These are phyloP conservation scores for Artemisia annua DNA, from an alignment of 129 eudicot species.

Conservation along the genomic window DNA sequence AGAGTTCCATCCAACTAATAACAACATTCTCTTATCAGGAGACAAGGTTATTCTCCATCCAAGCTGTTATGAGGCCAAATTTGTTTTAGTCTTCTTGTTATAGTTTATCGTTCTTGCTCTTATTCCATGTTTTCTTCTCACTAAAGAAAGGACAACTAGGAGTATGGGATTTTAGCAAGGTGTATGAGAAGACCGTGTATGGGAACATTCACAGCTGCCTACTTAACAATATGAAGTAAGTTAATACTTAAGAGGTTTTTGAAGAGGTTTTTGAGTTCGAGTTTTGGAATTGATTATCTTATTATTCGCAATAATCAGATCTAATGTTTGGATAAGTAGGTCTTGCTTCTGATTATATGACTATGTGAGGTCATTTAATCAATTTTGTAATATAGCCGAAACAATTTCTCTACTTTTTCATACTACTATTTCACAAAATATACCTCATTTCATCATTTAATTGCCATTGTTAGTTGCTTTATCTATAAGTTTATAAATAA, in stretches of 20 bases:
- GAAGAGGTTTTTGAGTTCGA: not conserved
- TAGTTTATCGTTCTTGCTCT: conserved; percentile 1
- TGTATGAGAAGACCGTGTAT: conserved; percentile 77
- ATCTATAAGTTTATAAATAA: not conserved
- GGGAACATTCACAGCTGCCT: conserved; percentile 76
- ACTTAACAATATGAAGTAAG: conserved; percentile 93
- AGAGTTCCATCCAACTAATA: conserved; percentile 90
- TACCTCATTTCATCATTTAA: not conserved
- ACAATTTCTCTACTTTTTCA: no score
- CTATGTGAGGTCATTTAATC: no score
- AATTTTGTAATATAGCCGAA: no score
- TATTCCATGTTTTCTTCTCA: conserved; percentile 4
- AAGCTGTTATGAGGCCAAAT: not conserved
- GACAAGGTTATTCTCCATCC: conserved; percentile 64
- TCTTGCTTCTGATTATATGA: no score
- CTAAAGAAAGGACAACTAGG: conserved; percentile 97
- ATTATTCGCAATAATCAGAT: no score
- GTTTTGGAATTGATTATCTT: no score
- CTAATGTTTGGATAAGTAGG: no score
- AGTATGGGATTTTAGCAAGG: conserved; percentile 84
- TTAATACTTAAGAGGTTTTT: no score
- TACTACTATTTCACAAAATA: not conserved
- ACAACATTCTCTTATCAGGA: conserved; percentile 85
- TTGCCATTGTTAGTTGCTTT: not conserved
- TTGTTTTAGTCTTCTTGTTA: not conserved